Base-by-base conservation (phyloP, 208 protist genomes). In the Novymonas esmeraldas region DNA sequence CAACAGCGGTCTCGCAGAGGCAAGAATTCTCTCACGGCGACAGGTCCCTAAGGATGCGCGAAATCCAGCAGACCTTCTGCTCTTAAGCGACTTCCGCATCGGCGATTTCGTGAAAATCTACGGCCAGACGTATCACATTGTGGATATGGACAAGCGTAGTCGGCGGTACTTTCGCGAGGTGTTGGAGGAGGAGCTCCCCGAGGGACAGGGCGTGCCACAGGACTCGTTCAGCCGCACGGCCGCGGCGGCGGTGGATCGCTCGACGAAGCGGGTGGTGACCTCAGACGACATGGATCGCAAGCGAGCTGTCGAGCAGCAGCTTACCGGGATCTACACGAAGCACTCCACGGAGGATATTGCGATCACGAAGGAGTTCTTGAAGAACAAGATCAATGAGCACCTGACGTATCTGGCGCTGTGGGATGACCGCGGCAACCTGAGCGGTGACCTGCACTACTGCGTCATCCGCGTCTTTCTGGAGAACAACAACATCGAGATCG, bases 261-360 rank as follows among this genome's bases (percentile, higher is more conserved):
- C 82, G 13, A 45, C 76, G 63, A 51, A 76, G 56, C 78, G 86
- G n/a, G 46, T 77, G 33, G 71, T 92, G 33, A 88, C 87, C 7
- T 90, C 88, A 0, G 87, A 95, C 36, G 86, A 94, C 66, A 95
- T 95, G 89, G 92, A 97, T 56, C 80, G 67, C 29, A 94, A 94
- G 59, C 81, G 90, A 41, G 81, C 74, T 10, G 83, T 86, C 28
- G 92, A 97, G 72, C 88, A 93, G 63, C 87, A 94, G 49, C 71
- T 92, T 16, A 88, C 86, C 26, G 90, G 88, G n/a, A 94, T 94
- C 70, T 95, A 87, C 67, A 90, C 86, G 16, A 97, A 97, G 61
- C 86, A 88, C 62, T 81, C 84, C n/a, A 90, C 82, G 11, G 89
- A 95, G 50, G 90, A 95, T 62, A 86, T 95, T 50, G 69, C 85